phyloP scores from a whole-genome alignment of 2,329 filamentous ascomycete species.

The Pseudogymnoascus pannorum region DNA sequence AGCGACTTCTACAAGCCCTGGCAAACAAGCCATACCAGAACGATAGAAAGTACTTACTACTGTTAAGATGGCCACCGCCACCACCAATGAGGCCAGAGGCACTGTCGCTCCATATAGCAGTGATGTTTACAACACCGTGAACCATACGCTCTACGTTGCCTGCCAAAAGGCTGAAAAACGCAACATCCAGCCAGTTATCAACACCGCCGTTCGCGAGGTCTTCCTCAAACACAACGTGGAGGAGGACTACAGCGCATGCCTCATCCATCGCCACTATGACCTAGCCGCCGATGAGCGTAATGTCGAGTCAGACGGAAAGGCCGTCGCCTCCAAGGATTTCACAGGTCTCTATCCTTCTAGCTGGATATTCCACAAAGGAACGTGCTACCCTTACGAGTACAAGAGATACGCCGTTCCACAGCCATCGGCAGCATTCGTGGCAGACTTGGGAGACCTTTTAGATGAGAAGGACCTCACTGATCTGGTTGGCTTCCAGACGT shows the following conservation, averaged over 20 bases:
- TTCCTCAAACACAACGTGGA: slow-evolving; percentile 1
- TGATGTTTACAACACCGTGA: neutral
- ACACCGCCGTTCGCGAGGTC: neutral
- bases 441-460: neutral
- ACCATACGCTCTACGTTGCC: neutral
- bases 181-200: neutral
- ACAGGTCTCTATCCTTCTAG: neutral
- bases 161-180: neutral
- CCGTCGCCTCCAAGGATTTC: neutral
- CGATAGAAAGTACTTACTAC: neutral
- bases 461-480: neutral
- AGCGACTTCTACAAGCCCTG: neutral
- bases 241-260: neutral
- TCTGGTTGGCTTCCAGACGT: neutral
- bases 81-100: neutral
- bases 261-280: neutral
- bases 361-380: neutral
- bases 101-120: neutral
- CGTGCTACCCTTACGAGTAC: neutral
- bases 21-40: neutral
- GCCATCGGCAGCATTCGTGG: neutral
- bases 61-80: neutral
- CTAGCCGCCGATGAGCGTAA: neutral
- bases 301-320: neutral
- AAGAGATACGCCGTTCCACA: neutral